Base-by-base conservation (phyloP, 148 eudicot genomes). In the Polygonum maritimum region DNA sequence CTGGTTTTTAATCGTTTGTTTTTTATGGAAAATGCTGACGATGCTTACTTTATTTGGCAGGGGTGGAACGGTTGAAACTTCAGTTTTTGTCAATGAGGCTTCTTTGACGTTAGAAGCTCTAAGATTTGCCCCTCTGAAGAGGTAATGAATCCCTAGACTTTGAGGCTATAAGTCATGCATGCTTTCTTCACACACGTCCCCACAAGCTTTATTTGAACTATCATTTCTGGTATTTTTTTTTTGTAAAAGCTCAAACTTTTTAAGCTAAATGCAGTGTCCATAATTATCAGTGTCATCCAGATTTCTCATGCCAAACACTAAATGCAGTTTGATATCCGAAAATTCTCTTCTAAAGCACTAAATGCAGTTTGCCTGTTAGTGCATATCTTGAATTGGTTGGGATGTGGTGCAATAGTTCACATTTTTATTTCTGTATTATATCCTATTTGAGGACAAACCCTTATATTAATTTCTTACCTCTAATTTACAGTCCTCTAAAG, bases 111-210 rank as follows among this genome's bases (percentile, higher is more conserved):
- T 86, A 77, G 87, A 89, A 57, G 80, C 87, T 44, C 76, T 75
- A 71, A 82, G 72, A 70, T 72, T 73, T 78, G 83, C 80, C 82
- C 90, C 93, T 38, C 73, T 81, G 5, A 87, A 86, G 77, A 86
- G 93, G 97, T 91, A 84, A 40, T 47, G 55, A 52, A 15, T 79
- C 48, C 33, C 38, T 63, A 74, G 16, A 40, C 58, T 55, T 55
- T 26, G 72, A 69, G 11, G 72, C 36, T 36, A 31, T 5, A 15
- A 33, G 44, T 69, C 33, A 57, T 57, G 63, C 12, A 57, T 54
- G 19, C 22, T 54, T 18, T 4, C 18, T 51, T n/a, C 57, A 51
- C 57, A 51, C 57, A 16, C 19, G 19, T 14, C 18, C 60, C 19
- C 22, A 19, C 60, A 54, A 1, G 26, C 22, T 54, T 54, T 22